A percentile compares a stretch with the other conserved stretches of the same genome.
Evolutionary conservation across 139 green algal genomes (phyloP).

Genomic region (Parachlorella kessleri): DNA sequence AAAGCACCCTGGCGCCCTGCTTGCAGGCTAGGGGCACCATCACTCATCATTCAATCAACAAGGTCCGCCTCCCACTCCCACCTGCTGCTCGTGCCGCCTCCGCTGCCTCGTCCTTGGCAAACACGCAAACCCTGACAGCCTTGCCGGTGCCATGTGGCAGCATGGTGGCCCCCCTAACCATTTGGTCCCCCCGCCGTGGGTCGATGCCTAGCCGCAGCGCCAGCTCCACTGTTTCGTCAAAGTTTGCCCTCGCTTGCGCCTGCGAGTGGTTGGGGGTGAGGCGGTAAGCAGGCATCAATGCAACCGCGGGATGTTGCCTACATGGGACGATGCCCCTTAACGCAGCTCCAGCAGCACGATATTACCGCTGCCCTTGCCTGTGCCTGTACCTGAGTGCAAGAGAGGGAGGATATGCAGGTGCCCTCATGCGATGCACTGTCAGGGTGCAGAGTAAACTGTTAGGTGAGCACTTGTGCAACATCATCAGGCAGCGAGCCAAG

Average conservation of each 20-base stretch:
- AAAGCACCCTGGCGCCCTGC: too few relatives aligned
- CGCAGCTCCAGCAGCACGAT: not conserved
- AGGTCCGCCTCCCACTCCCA: too few relatives aligned
- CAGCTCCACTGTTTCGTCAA: constrained; percentile 73
- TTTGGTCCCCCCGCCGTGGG: constrained; percentile 70
- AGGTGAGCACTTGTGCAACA: too few relatives aligned
- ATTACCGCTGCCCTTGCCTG: not conserved
- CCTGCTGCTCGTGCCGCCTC: constrained; percentile 69
- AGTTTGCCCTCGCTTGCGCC: constrained; percentile 38
- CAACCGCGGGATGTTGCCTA: too few relatives aligned
- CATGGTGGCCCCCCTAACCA: constrained; percentile 71
- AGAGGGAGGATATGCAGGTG: too few relatives aligned
- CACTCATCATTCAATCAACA: too few relatives aligned
- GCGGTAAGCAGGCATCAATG: not conserved
- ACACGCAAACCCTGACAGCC: constrained; percentile 77
- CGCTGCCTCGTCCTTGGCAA: constrained; percentile 73
- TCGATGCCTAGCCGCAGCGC: constrained; percentile 62
- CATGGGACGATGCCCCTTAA: too few relatives aligned
- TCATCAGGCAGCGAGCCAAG: too few relatives aligned
- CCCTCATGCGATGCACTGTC: too few relatives aligned
- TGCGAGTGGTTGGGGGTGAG: not conserved
- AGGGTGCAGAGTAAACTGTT: too few relatives aligned
- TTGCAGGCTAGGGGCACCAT: too few relatives aligned
- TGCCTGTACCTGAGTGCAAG: not conserved
- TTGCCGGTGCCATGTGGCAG: constrained; percentile 85